Evolutionary conservation across 192 early-diverging fungal species (phyloP).

Genomic region (Rhizophagus prolifer): DNA sequence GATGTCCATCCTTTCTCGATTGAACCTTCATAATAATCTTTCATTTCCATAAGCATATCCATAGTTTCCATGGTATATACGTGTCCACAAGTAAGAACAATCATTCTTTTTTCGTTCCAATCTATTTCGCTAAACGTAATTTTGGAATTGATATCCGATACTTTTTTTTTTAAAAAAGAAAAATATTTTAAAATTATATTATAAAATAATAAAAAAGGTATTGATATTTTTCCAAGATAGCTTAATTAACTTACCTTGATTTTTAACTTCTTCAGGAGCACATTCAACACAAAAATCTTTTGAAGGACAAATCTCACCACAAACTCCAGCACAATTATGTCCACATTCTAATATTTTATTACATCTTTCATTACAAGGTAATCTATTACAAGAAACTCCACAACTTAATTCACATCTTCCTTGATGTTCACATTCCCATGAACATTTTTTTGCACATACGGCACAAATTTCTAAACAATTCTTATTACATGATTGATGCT

Average conservation of each 20-base stretch:
- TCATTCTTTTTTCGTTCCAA: conserved; percentile 42
- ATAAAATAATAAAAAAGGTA: too few relatives aligned
- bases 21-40: conserved; percentile 37
- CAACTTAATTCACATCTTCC: conserved; percentile 49
- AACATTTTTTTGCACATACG: conserved; percentile 47
- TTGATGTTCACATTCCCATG: conserved; percentile 55
- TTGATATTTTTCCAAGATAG: too few relatives aligned
- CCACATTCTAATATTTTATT: conserved; percentile 45
- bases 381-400: conserved; percentile 53
- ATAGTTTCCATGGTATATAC: conserved; percentile 49
- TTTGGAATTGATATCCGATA: too few relatives aligned
- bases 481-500: conserved; percentile 40
- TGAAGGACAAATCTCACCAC: conserved; percentile 44
- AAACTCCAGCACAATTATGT: conserved; percentile 51
- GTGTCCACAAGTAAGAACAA: conserved; percentile 54
- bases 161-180: too few relatives aligned
- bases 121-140: conserved; percentile 27
- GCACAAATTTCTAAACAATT: conserved; percentile 42
- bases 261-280: conserved; percentile 30
- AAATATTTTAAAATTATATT: too few relatives aligned
- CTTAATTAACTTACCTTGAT: background rate
- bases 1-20: background rate
- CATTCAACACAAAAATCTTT: conserved; percentile 38
- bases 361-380: conserved; percentile 58
- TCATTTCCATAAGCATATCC: conserved; percentile 50